Conservation (phyloP, 2,329 filamentous ascomycete species). For the Drechslerella stenobrocha region DNA sequence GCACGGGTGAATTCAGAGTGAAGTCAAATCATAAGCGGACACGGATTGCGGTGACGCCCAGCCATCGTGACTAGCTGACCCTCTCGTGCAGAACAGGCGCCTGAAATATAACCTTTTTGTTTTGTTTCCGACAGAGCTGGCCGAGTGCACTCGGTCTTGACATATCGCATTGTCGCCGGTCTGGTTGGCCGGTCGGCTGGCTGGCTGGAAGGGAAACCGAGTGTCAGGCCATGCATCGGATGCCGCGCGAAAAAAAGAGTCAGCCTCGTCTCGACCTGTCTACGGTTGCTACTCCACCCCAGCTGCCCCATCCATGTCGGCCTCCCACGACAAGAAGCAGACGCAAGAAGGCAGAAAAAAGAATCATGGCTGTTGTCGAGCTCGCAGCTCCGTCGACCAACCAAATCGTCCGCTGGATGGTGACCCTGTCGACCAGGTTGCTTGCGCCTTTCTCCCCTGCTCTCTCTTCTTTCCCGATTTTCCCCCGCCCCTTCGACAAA, state of each 20-base stretch:
- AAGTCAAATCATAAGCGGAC: constrained; percentile 14
- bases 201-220: constrained; percentile 3
- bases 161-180: constrained; percentile 29
- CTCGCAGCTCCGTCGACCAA: constrained; percentile 41
- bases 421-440: constrained; percentile 43
- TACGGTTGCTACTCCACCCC: constrained; percentile 31
- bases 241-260: constrained; percentile 33
- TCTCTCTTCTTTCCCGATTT: constrained; percentile 14
- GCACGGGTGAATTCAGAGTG: constrained; percentile 28
- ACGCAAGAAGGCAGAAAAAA: constrained; percentile 14
- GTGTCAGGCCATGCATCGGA: constrained; percentile 40
- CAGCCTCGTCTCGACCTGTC: constrained; percentile 43
- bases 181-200: constrained; percentile 20
- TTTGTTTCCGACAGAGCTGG: not conserved
- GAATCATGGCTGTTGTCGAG: constrained; percentile 35
- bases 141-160: constrained; percentile 1
- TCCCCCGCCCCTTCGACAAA: constrained; percentile 5
- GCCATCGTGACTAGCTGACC: not conserved
- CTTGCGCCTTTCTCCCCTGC: constrained; percentile 36
- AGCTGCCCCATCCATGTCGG: constrained; percentile 4
- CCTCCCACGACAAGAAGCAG: too few species aligned
- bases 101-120: not conserved
- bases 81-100: constrained; percentile 14
- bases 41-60: constrained; percentile 15
- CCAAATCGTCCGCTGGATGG: constrained; percentile 21